phyloP scores from a whole-genome alignment of 139 green algal species.

The Bryopsis sp. region DNA sequence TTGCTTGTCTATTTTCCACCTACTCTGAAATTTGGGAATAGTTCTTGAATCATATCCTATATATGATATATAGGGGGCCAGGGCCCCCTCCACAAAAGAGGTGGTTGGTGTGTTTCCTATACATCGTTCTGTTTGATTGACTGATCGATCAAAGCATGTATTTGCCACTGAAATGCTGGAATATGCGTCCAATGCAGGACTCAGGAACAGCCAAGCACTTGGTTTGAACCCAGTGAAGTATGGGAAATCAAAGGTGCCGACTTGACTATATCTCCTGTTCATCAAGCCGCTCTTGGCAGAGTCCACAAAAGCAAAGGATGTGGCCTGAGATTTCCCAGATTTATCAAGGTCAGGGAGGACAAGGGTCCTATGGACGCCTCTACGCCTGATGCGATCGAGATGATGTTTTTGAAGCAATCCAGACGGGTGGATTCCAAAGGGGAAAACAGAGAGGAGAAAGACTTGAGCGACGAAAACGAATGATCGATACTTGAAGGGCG shows the following conservation, averaged over 20 bases:
- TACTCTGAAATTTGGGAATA: too few species aligned
- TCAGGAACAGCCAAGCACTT: conserved; percentile 46
- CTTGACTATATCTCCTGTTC: conserved; percentile 63
- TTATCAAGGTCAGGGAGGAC: conserved; percentile 44
- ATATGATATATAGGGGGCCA: not conserved
- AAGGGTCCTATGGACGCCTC: conserved; percentile 48
- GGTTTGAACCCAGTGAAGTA: conserved; percentile 67
- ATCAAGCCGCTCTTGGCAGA: conserved; percentile 28
- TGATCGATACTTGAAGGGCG: too few species aligned
- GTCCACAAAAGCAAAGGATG: conserved; percentile 36
- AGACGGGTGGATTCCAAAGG: too few species aligned
- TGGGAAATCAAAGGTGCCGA: conserved; percentile 58
- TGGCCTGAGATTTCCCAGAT: conserved; percentile 56
- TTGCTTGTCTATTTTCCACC: too few species aligned
- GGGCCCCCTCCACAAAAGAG: not conserved
- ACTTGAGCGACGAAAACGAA: too few species aligned
- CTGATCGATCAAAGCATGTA: not conserved
- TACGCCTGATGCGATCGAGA: conserved; percentile 33
- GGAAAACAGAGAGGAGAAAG: too few species aligned
- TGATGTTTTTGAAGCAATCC: conserved; percentile 47
- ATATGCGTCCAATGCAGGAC: too few species aligned
- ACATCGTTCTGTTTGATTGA: not conserved
- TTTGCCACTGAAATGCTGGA: not conserved
- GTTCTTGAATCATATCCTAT: not conserved
- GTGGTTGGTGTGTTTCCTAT: not conserved